phyloP scores from a whole-genome alignment of 2,329 filamentous ascomycete species.

The Colletotrichum costaricense region DNA sequence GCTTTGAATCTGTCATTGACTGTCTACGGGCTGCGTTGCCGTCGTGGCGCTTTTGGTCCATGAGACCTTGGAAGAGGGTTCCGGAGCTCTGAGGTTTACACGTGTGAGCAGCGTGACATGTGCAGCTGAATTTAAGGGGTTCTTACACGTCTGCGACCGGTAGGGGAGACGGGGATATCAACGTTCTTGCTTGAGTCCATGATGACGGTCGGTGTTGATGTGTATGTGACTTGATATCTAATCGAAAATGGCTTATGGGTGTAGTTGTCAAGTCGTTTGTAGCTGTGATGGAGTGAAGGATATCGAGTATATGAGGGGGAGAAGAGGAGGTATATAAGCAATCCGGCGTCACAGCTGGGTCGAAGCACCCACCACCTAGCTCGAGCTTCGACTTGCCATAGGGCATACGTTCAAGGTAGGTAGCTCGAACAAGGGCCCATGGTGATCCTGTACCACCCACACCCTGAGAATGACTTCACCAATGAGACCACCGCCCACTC shows the following conservation, averaged over 20 bases:
- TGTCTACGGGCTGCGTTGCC: slow-evolving; percentile 62
- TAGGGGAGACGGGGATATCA: slow-evolving; percentile 12
- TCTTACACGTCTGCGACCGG: slow-evolving; percentile 33
- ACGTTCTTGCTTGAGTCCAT: slow-evolving; percentile 35
- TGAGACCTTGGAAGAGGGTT: slow-evolving; percentile 63
- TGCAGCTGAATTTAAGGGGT: fast-evolving
- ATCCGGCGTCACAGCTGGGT: slow-evolving; percentile 12
- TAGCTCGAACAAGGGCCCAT: neutral
- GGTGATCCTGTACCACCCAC: slow-evolving; percentile 18
- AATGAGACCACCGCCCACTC: slow-evolving; percentile 33
- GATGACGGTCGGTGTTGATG: neutral
- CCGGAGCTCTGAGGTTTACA: slow-evolving; percentile 53
- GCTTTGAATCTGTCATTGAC: slow-evolving; percentile 66
- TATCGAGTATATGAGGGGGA: fast-evolving
- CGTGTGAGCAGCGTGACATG: neutral
- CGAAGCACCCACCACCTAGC: neutral
- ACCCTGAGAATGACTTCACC: slow-evolving; percentile 34
- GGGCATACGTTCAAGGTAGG: neutral
- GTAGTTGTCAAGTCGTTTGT: neutral
- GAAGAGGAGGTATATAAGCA: slow-evolving; percentile 26
- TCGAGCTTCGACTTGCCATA: slow-evolving; percentile 8
- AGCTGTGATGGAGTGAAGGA: fast-evolving
- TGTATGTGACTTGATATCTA: too few relatives aligned
- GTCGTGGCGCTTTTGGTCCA: slow-evolving; percentile 60
- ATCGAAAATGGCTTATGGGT: neutral